Percentiles rank a stretch among this genome's conserved stretches.
phyloP scores from a whole-genome alignment of 805 yeast species.

The Yamadazyma laniorum region DNA sequence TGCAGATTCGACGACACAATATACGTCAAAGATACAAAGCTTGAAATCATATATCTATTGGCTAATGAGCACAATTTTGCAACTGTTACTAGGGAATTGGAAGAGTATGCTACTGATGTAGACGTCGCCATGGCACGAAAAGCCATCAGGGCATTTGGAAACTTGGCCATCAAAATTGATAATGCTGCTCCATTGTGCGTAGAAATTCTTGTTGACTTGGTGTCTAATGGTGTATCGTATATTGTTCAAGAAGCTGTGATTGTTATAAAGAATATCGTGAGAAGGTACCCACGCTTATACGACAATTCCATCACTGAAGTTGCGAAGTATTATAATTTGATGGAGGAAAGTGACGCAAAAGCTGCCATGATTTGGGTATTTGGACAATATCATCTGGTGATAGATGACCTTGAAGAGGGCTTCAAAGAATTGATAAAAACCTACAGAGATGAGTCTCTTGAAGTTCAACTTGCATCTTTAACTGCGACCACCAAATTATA shows the following conservation, averaged over 20 bases:
- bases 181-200: constrained; percentile 64
- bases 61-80: constrained; percentile 64
- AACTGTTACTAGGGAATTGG: constrained; percentile 68
- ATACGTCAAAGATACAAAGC: constrained; percentile 84
- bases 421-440: constrained; percentile 32
- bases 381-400: constrained; percentile 61
- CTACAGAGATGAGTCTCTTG: constrained; percentile 63
- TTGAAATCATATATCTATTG: constrained; percentile 79
- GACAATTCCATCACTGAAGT: constrained; percentile 30
- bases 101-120: constrained; percentile 83
- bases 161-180: constrained; percentile 75
- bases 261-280: constrained; percentile 70
- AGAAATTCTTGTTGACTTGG: constrained; percentile 54
- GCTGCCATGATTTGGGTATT: constrained; percentile 80
- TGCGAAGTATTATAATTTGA: constrained; percentile 35
- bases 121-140: constrained; percentile 85
- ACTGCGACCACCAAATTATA: constrained; percentile 75
- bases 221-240: constrained; percentile 65
- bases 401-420: constrained; percentile 30
- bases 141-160: constrained; percentile 87
- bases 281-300: constrained; percentile 68
- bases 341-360: constrained; percentile 77
- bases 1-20: constrained; percentile 83
- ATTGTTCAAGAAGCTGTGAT: constrained; percentile 78
- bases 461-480: constrained; percentile 70